Conservation (phyloP, 2,329 filamentous ascomycete species). For the Calonectria fujianensis region DNA sequence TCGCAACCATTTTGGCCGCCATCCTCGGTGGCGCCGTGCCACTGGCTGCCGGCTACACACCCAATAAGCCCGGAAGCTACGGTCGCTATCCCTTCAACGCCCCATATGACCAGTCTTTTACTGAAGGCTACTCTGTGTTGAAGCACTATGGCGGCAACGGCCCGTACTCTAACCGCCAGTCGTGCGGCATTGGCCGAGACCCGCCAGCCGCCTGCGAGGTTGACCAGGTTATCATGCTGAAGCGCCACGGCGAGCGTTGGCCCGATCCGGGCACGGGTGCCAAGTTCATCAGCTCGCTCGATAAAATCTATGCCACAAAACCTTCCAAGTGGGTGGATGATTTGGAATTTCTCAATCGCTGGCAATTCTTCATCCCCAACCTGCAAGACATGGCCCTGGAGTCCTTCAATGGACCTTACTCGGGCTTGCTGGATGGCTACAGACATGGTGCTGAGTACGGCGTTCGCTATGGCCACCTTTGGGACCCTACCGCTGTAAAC, state of each 20-base stretch:
- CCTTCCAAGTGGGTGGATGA: background rate
- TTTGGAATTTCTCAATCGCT: slow-evolving; percentile 15
- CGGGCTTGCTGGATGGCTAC: background rate
- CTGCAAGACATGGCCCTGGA: background rate
- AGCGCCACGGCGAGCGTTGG: slow-evolving; percentile 16
- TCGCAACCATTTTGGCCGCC: background rate
- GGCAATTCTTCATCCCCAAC: slow-evolving; percentile 7
- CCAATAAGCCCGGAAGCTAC: background rate
- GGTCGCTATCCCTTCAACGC: background rate
- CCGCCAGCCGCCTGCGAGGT: background rate
- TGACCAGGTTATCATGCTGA: slow-evolving; percentile 19
- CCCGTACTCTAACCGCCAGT: slow-evolving; percentile 11
- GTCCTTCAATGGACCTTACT: slow-evolving; percentile 10
- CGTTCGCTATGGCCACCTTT: slow-evolving; percentile 13
- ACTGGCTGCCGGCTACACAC: background rate
- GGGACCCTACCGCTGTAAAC: background rate
- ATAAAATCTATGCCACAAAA: background rate
- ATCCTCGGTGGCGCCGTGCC: background rate
- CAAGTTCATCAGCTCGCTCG: background rate
- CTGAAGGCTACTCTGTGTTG: slow-evolving; percentile 5
- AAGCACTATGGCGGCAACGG: slow-evolving; percentile 7
- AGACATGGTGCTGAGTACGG: background rate
- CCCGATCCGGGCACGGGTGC: background rate
- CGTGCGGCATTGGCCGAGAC: slow-evolving; percentile 7
- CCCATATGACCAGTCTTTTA: background rate